Percentiles rank a stretch among this genome's conserved stretches.
phyloP scores from a whole-genome alignment of 495 filamentous ascomycete species.

The Neurospora sp. region DNA sequence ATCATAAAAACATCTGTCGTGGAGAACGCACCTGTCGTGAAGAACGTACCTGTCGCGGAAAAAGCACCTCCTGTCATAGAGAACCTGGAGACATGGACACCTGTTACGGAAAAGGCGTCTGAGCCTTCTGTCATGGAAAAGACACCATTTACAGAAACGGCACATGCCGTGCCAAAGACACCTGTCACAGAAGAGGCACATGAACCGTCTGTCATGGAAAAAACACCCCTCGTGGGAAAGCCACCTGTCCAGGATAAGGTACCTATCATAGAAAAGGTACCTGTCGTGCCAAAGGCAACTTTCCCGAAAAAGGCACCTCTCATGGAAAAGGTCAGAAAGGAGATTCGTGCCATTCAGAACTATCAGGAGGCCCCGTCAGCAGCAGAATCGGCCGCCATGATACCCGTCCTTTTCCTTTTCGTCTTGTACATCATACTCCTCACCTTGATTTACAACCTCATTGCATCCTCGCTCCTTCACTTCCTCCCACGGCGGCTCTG shows the following conservation, averaged over 20 bases:
- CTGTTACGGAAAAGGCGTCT: too few relatives aligned
- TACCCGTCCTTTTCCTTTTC: not conserved
- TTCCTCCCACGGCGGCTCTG: not conserved
- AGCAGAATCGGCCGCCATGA: not conserved
- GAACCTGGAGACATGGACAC: too few relatives aligned
- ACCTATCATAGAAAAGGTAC: too few relatives aligned
- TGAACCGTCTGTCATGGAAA: not conserved
- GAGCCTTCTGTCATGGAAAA: not conserved
- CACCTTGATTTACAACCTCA: not conserved
- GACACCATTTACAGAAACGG: not conserved
- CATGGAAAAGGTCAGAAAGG: not conserved
- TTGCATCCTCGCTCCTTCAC: not conserved
- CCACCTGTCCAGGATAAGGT: not conserved
- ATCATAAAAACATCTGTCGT: not conserved
- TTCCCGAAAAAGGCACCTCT: not conserved
- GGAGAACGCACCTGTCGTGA: not conserved
- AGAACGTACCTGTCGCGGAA: not conserved
- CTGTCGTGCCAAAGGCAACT: not conserved
- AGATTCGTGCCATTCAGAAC: not conserved
- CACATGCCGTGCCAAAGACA: too few relatives aligned
- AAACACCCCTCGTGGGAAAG: not conserved
- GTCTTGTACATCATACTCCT: not conserved
- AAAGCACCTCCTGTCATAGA: not conserved
- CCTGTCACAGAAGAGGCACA: not conserved
- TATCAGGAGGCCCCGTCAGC: not conserved